These are phyloP conservation scores for Penicillium corylophilum DNA, from an alignment of 2,329 filamentous ascomycete genomes.

Conservation along the genomic window DNA sequence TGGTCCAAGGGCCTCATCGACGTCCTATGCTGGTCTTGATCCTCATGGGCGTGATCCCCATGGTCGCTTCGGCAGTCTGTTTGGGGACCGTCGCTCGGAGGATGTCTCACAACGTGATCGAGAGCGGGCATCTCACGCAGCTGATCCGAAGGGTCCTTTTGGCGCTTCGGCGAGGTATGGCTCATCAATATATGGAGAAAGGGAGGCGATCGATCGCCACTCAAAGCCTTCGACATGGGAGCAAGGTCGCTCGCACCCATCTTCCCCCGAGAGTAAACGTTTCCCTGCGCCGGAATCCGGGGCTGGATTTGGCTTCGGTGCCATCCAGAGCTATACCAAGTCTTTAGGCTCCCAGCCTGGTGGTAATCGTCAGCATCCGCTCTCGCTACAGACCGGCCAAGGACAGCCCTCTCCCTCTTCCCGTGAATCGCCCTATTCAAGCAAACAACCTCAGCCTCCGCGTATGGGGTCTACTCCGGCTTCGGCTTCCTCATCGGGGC, in stretches of 20 bases:
- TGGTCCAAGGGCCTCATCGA: slow-evolving; percentile 22
- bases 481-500: slow-evolving; percentile 24
- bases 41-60: slow-evolving; percentile 24
- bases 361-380: slow-evolving; percentile 31
- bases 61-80: slow-evolving; percentile 32
- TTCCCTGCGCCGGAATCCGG: slow-evolving; percentile 32
- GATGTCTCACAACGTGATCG: slow-evolving; percentile 34
- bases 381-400: slow-evolving; percentile 36
- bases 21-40: slow-evolving; percentile 33
- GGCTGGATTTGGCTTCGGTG: slow-evolving; percentile 39
- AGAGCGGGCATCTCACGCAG: slow-evolving; percentile 32
- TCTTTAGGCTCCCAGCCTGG: slow-evolving; percentile 41
- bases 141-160: slow-evolving; percentile 30
- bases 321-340: slow-evolving; percentile 44
- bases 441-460: slow-evolving; percentile 34
- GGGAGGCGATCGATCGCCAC: slow-evolving; percentile 31
- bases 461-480: slow-evolving; percentile 34
- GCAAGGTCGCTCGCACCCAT: slow-evolving; percentile 36
- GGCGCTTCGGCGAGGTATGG: slow-evolving; percentile 29
- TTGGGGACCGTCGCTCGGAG: slow-evolving; percentile 37
- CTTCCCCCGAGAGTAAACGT: slow-evolving; percentile 40
- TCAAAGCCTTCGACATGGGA: slow-evolving; percentile 36
- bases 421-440: slow-evolving; percentile 35
- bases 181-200: slow-evolving; percentile 32
- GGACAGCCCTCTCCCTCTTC: slow-evolving; percentile 34